These are phyloP conservation scores for Monosporascus sp. DNA, from an alignment of 2,329 filamentous ascomycete species.

Conservation along the genomic window DNA sequence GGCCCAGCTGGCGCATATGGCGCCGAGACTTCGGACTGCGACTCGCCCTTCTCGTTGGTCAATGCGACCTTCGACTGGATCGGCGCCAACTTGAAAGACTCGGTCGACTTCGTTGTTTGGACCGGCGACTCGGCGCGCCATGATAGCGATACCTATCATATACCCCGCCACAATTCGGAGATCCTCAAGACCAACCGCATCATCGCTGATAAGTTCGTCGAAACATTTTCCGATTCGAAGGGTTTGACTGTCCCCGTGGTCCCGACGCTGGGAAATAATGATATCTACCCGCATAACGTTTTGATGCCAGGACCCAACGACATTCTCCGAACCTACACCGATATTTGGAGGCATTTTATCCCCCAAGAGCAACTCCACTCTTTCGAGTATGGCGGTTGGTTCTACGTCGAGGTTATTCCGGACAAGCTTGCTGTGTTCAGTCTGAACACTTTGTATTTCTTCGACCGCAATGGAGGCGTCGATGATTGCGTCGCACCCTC, in stretches of 20 bases:
- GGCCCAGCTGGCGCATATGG: conserved; percentile 79
- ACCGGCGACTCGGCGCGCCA: conserved; percentile 87
- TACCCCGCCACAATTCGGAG: conserved; percentile 69
- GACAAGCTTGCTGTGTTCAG: conserved; percentile 83
- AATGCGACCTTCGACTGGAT: conserved; percentile 93
- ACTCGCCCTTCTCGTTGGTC: conserved; percentile 72
- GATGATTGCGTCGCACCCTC: conserved; percentile 76
- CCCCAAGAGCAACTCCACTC: conserved; percentile 87
- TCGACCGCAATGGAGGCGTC: conserved; percentile 85
- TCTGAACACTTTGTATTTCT: conserved; percentile 95
- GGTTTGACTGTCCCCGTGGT: conserved; percentile 73
- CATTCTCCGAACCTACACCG: conserved; percentile 72
- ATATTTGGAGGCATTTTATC: conserved; percentile 82
- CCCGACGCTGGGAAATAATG: conserved; percentile 93
- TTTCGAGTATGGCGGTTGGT: conserved; percentile 92
- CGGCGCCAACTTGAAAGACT: conserved; percentile 65
- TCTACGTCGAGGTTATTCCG: conserved; percentile 86
- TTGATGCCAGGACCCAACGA: conserved; percentile 78
- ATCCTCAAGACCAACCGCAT: conserved; percentile 73
- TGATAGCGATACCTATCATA: conserved; percentile 70
- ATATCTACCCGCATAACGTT: conserved; percentile 95
- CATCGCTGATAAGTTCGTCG: conserved; percentile 69
- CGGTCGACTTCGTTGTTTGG: conserved; percentile 88
- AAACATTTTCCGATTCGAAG: conserved; percentile 61
- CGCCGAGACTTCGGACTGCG: conserved; percentile 82